Base-by-base conservation (phyloP, 2,329 filamentous ascomycete genomes). In the Neospermospora avenae region DNA sequence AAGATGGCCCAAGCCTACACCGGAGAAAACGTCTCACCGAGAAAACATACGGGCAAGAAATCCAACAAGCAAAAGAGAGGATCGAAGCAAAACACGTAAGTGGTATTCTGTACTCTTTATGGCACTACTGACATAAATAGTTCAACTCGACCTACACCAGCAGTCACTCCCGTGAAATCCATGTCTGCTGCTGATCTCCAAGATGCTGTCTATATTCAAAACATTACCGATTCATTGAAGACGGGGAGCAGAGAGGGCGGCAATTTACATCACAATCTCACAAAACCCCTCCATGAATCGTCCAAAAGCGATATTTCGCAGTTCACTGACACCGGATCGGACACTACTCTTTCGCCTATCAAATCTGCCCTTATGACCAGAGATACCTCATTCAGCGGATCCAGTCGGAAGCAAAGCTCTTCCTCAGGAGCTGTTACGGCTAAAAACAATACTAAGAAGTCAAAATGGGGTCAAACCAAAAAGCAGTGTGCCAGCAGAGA, bases 371-470 rank as follows among this genome's bases (percentile, higher is more conserved):
- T 3, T 39, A 31, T 41, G 41, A 31, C 22, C 20, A 22, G 22
- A 35, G 28, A 60, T 10, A 58, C 35, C 4, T 63, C 62, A 1
- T 63, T 61, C 20, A 64, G 61, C 34, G 44, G 20, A 11, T 60
- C 60, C 0, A 63, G 56, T 54, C 56, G 62, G 13, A 63, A 64
- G n/a, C 54, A 31, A 31, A 67, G 42, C 18, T 31, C 28, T 34
- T 24, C 13, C 7, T 20, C 22, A 42, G 22, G 45, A 57, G 31
- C 31, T 42, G 10, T 8, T 31, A 20, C 28, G 22, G 35, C 2
- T 6, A 46, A 53, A 16, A 37, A 13, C 18, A 58, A 39, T 25
- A 14, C 49, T 16, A 44, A 53, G 41, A 45, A 37, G 39, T 2
- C 20, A 13, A n/a, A n/a, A 4, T 41, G 41, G 8, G 13, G 20